Evolutionary conservation across 2,329 filamentous ascomycete genomes (phyloP), one percentile per base, ranked within the genome.

Genomic region (Dryadomyces quercivorus): DNA sequence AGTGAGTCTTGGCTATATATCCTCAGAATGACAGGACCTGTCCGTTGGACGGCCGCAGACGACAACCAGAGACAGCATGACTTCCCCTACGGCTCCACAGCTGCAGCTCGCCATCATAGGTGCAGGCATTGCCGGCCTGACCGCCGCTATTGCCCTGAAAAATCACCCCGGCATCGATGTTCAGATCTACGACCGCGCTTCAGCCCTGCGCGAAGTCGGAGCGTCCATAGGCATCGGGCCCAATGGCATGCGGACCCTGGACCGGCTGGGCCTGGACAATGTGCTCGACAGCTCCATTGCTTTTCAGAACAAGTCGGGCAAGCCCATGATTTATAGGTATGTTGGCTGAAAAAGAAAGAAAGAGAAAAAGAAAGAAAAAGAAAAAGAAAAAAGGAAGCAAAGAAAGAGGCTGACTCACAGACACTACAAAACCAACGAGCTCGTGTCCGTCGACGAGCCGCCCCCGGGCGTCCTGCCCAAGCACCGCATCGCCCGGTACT

Each of bases 171-270:
- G 56, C 42, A 44, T 61, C n/a, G 52, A 53, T 3, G 53, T 59
- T 10, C 60, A 76, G 55, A 63, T 78, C 22, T 79, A 76, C 58
- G 76, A 54, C 10, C 22, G 20, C 15, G 53, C 53, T 1, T 16
- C 18, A 20, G 42, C 12, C 2, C 43, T 55, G 48, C 48, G 43
- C 2, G 53, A 55, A 42, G 46, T 55, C 18, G 53, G 53, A 1
- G 53, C 53, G 6, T 55, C 53, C 3, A 51, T 55, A 18, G 74
- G 72, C 1, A 65, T 77, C 5, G 75, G 76, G 2, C 74, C 75
- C 1, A 79, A 79, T 61, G 76, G 76, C 0, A 69, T 79, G 64
- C 70, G 72, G 42, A 75, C 75, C 0, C 62, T 80, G 47, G 72
- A 77, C 46, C 71, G 70, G 21, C 69, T 77, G 0, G 75, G 76